phyloP scores from a whole-genome alignment of 768 basidiomycete genomes.

The Tricholomella constricta region DNA sequence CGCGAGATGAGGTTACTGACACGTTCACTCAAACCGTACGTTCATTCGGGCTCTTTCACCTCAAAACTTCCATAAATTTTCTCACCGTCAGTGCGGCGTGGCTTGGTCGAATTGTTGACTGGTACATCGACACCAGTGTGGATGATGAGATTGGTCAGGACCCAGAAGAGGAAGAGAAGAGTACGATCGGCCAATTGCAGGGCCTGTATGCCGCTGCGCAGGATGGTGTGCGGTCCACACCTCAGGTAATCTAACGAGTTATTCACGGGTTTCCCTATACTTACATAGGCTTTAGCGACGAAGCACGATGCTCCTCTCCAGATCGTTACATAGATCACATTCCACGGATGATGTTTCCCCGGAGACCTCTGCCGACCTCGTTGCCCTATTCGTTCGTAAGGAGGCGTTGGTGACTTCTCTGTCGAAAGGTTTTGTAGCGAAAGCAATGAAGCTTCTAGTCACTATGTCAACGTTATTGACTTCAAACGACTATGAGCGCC shows the following conservation, averaged over 20 bases:
- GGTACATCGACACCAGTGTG: slow-evolving; percentile 41
- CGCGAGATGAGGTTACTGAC: slow-evolving; percentile 65
- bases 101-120: slow-evolving; percentile 44
- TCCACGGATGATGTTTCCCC: slow-evolving; percentile 13
- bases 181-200: slow-evolving; percentile 44
- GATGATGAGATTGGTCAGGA: slow-evolving; percentile 41
- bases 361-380: slow-evolving; percentile 30
- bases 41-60: background rate
- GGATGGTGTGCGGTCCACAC: slow-evolving; percentile 42
- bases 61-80: background rate
- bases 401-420: slow-evolving; percentile 44
- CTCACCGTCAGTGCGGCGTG: slow-evolving; percentile 41
- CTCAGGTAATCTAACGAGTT: slow-evolving; percentile 40
- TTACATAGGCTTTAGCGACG: slow-evolving; percentile 35
- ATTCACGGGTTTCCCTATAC: slow-evolving; percentile 18
- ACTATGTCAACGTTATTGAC: slow-evolving; percentile 56
- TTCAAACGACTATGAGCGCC: slow-evolving; percentile 47
- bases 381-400: slow-evolving; percentile 37
- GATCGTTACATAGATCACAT: slow-evolving; percentile 23
- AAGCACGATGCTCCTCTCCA: slow-evolving; percentile 41
- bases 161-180: slow-evolving; percentile 43
- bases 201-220: slow-evolving; percentile 54
- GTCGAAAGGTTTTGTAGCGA: slow-evolving; percentile 44
- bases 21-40: slow-evolving; percentile 65
- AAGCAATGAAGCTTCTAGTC: slow-evolving; percentile 63